Evolutionary conservation across 805 yeast species (phyloP).

Genomic region (Candida montana): DNA sequence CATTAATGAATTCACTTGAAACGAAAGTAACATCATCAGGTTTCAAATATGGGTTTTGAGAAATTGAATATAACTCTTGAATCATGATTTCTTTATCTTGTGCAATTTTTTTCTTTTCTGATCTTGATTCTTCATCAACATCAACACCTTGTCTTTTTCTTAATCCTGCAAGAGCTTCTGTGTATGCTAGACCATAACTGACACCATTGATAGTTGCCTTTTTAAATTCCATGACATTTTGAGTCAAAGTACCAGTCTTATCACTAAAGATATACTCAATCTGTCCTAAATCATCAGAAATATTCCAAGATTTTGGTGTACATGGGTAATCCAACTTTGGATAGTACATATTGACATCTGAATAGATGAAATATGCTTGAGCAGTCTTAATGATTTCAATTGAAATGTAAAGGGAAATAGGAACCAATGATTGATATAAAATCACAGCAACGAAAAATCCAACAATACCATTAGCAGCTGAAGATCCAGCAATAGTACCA

Average conservation of each 20-base stretch:
- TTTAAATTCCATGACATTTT: slow-evolving; percentile 81
- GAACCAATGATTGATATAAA: slow-evolving; percentile 73
- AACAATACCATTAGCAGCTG: slow-evolving; percentile 65
- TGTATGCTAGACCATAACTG: slow-evolving; percentile 73
- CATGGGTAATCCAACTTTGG: slow-evolving; percentile 71
- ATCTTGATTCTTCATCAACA: slow-evolving; percentile 53
- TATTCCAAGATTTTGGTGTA: slow-evolving; percentile 80
- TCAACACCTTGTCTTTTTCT: slow-evolving; percentile 75
- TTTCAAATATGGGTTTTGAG: slow-evolving; percentile 35
- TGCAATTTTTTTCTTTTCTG: slow-evolving; percentile 48
- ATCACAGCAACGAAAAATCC: slow-evolving; percentile 73
- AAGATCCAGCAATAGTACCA: slow-evolving; percentile 61
- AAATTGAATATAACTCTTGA: slow-evolving; percentile 33
- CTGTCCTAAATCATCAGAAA: slow-evolving; percentile 82
- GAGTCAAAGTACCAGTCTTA: slow-evolving; percentile 81
- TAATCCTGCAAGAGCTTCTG: slow-evolving; percentile 78
- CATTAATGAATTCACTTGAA: slow-evolving; percentile 60
- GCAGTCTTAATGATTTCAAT: slow-evolving; percentile 79
- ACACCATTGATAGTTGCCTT: slow-evolving; percentile 72
- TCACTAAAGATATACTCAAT: slow-evolving; percentile 81
- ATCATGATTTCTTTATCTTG: slow-evolving; percentile 60
- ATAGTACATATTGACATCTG: slow-evolving; percentile 70
- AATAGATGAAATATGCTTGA: slow-evolving; percentile 74
- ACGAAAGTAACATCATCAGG: slow-evolving; percentile 66
- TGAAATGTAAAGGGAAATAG: slow-evolving; percentile 76